Conservation (phyloP, 1,284 basidiomycete species). For the Leucoagaricus sp. region DNA sequence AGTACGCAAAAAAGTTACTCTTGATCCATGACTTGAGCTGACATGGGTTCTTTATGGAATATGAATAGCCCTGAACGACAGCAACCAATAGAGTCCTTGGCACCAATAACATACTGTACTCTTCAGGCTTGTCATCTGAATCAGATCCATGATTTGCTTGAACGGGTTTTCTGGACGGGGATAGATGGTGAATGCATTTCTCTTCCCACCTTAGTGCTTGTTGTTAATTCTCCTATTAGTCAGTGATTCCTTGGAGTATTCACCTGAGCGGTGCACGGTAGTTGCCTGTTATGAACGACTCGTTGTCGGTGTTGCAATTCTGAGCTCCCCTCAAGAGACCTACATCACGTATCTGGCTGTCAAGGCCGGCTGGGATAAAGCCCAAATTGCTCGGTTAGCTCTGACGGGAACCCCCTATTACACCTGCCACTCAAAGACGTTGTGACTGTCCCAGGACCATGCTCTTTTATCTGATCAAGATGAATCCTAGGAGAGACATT, state of each 20-base stretch:
- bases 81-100: slow-evolving; percentile 37
- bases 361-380: slow-evolving; percentile 74
- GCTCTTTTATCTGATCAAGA: slow-evolving; percentile 70
- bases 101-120: slow-evolving; percentile 64
- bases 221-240: slow-evolving; percentile 42
- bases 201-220: neutral
- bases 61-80: slow-evolving; percentile 53
- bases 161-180: slow-evolving; percentile 69
- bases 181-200: slow-evolving; percentile 59
- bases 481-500: slow-evolving; percentile 73
- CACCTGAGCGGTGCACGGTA: slow-evolving; percentile 69
- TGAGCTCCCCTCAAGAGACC: slow-evolving; percentile 76
- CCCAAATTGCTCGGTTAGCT: slow-evolving; percentile 70
- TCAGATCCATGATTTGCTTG: slow-evolving; percentile 70
- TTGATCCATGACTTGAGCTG: slow-evolving; percentile 1
- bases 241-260: slow-evolving; percentile 63
- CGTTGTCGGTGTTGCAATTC: slow-evolving; percentile 69
- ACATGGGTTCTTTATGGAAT: slow-evolving; percentile 15
- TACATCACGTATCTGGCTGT: slow-evolving; percentile 81
- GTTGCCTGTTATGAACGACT: slow-evolving; percentile 69
- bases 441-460: slow-evolving; percentile 51
- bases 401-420: neutral
- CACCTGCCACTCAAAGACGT: slow-evolving; percentile 11
- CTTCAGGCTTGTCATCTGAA: slow-evolving; percentile 59
- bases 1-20: slow-evolving; percentile 44